Evolutionary conservation across 148 eudicot species (phyloP), one percentile per base, ranked within the genome.

Genomic region (Camellia granthamiana): DNA sequence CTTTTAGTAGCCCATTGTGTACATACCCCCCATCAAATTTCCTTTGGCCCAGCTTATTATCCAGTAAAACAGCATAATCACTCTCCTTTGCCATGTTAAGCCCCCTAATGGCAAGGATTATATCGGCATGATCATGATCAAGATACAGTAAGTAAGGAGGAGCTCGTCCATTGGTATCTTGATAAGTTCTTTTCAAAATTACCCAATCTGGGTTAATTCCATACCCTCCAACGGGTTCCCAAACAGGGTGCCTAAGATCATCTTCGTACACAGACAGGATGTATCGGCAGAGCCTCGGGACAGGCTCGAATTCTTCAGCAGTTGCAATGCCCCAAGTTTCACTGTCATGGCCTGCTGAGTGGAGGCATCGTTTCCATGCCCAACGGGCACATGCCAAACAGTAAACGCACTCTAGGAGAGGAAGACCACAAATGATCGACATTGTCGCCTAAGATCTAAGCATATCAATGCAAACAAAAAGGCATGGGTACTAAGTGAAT

Each of bases 11-110:
- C 44, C 99, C 99, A 80, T 96, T 91, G 78, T 96, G 99, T 10
- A 96, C 98, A 88, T 96, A 96, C 30, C 99, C 99, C 3, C 95
- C 99, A 83, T 96, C 98, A 51, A 92, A 96, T 78, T 92, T 87
- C 92, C 88, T 88, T 74, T 89, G 82, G 58, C 99, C 99, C 81
- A 96, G 86, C 89, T 84, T 92, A 82, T 96, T 96, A 86, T 96
- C 99, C 85, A 94, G 78, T 77, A 96, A 87, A 80, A 90, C 88
- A 3, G 88, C 92, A 83, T 96, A 94, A 84, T 96, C 99, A 81
- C 97, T 88, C 82, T 91, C 97, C 80, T 87, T 93, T 1, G 90
- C 95, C 90, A 96, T 3, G 80, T 96, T 92, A 73, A 96, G 86
- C 16, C 99, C 99, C 75, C 98, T 90, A 68, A 96, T 84, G 4